Percentiles rank a stretch among this genome's conserved stretches.
phyloP scores from a whole-genome alignment of 139 green algal species.

The Chara braunii region DNA sequence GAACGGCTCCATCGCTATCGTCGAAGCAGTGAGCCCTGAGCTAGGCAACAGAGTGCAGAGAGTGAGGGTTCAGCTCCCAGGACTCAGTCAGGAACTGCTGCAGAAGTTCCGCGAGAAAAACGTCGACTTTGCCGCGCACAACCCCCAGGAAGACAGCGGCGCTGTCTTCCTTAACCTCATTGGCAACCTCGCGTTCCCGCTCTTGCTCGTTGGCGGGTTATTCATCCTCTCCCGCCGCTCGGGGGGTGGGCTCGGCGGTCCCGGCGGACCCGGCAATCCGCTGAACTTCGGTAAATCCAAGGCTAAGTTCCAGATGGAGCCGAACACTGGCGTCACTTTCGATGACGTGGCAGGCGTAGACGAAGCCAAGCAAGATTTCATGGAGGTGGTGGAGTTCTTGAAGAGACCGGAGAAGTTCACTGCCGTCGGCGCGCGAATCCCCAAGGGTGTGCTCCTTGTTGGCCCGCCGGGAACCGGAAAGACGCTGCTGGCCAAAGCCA shows the following conservation, averaged over 20 bases:
- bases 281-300: constrained; percentile 95
- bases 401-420: constrained; percentile 99
- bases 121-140: constrained; percentile 97
- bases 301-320: constrained; percentile 94
- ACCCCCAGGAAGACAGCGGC: constrained; percentile 80
- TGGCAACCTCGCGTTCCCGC: constrained; percentile 97
- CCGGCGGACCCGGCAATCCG: constrained; percentile 81
- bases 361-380: constrained; percentile 99
- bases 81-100: constrained; percentile 85
- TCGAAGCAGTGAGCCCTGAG: constrained; percentile 96
- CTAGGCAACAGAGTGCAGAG: constrained; percentile 97
- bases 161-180: constrained; percentile 64
- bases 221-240: constrained; percentile 90
- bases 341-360: constrained; percentile 95
- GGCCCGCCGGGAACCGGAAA: constrained; percentile 93
- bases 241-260: constrained; percentile 60
- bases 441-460: constrained; percentile 95
- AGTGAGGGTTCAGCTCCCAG: constrained; percentile 95
- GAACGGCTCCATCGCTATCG: constrained; percentile 98
- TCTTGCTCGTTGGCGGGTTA: constrained; percentile 96
- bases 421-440: constrained; percentile 92
- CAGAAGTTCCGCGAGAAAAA: constrained; percentile 96
- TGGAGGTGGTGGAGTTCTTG: constrained; percentile 99
- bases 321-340: constrained; percentile 97
- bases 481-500: constrained; percentile 96